A percentile compares a stretch with the other conserved stretches of the same genome.
Evolutionary conservation across 495 filamentous ascomycete genomes (phyloP).

Genomic region (Penicillium paxilli): DNA sequence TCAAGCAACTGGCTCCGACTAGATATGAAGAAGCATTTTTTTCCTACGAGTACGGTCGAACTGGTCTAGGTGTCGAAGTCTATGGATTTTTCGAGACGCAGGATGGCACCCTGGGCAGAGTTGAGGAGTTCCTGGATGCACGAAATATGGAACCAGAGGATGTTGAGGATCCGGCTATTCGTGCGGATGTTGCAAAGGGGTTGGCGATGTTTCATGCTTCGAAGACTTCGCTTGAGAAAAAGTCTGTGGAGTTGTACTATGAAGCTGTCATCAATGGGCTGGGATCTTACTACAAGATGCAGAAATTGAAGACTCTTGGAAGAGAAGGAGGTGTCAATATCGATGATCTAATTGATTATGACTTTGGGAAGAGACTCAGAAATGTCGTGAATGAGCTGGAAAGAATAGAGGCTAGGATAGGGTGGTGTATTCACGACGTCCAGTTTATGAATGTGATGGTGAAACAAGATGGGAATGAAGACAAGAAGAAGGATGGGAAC

Average conservation of each 20-base stretch:
- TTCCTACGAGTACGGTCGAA: constrained; percentile 26
- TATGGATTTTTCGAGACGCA: constrained; percentile 29
- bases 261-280: constrained; percentile 19
- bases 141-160: constrained; percentile 28
- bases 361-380: constrained; percentile 19
- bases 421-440: constrained; percentile 35
- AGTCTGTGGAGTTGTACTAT: constrained; percentile 19
- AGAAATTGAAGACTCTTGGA: constrained; percentile 27
- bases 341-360: constrained; percentile 26
- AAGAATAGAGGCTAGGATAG: constrained; percentile 20
- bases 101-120: constrained; percentile 26
- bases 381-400: constrained; percentile 22
- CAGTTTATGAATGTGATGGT: constrained; percentile 35
- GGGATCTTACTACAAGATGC: constrained; percentile 20
- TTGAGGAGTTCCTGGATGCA: constrained; percentile 32
- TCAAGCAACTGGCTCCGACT: constrained; percentile 24
- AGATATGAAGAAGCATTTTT: constrained; percentile 29
- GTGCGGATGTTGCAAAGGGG: constrained; percentile 29
- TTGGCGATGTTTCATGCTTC: constrained; percentile 22
- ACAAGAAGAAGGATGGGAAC: constrained; percentile 23
- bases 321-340: constrained; percentile 27
- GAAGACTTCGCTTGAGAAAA: constrained; percentile 18
- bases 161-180: constrained; percentile 27
- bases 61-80: constrained; percentile 27
- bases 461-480: constrained; percentile 21